These are phyloP conservation scores for Lunasporangiospora selenospora DNA, from an alignment of 192 early-diverging fungal species.

Conservation along the genomic window DNA sequence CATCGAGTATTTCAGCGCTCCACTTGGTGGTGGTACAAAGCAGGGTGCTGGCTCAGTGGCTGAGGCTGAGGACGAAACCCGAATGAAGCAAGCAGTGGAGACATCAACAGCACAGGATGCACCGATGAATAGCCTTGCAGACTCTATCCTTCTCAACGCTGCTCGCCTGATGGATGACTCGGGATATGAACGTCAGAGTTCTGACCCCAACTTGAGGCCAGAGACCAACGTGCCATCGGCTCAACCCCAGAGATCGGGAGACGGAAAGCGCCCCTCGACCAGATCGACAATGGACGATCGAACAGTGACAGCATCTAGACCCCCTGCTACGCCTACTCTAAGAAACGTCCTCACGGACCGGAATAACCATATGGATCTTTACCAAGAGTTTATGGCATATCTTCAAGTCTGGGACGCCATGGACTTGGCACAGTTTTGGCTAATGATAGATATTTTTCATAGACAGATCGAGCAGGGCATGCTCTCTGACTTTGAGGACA, in stretches of 20 bases:
- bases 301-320: too few relatives aligned
- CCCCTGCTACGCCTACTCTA: too few relatives aligned
- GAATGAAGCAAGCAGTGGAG: too few relatives aligned
- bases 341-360: constrained; percentile 20
- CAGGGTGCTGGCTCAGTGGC: neutral
- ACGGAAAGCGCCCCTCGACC: too few relatives aligned
- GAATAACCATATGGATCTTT: constrained; percentile 22
- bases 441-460: constrained; percentile 45
- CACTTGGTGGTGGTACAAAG: neutral
- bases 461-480: constrained; percentile 37
- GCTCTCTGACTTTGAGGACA: constrained; percentile 11
- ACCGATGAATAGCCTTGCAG: constrained; percentile 25
- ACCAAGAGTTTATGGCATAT: constrained; percentile 42
- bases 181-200: constrained; percentile 1
- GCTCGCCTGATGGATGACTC: constrained; percentile 38
- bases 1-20: constrained; percentile 48
- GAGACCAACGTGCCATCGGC: too few relatives aligned
- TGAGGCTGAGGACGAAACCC: neutral
- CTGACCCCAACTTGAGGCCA: too few relatives aligned
- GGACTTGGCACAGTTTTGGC: constrained; percentile 40
- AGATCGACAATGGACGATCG: too few relatives aligned
- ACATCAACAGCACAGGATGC: constrained; percentile 19
- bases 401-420: constrained; percentile 41
- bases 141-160: constrained; percentile 40
- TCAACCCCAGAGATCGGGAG: too few relatives aligned